Percentiles rank a stretch among this genome's conserved stretches.
Evolutionary conservation across 148 eudicot genomes (phyloP).

Genomic region (Chenopodium formosanum): DNA sequence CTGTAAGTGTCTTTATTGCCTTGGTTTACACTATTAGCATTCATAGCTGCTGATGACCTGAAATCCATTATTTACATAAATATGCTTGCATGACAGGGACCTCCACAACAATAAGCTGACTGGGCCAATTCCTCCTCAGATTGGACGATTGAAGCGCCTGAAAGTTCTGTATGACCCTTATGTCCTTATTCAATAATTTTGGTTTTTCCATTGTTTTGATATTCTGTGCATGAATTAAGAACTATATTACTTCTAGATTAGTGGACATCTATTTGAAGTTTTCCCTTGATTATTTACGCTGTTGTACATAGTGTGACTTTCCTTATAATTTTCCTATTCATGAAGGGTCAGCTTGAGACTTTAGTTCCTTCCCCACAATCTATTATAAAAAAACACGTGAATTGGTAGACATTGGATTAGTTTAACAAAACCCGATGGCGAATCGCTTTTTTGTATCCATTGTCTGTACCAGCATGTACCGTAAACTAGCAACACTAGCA

Average conservation of each 20-base stretch:
- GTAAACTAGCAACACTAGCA: background rate
- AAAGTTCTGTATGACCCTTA: constrained; percentile 35
- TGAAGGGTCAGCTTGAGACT: background rate
- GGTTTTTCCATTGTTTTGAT: background rate
- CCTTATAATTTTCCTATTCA: background rate
- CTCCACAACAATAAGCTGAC: constrained; percentile 94
- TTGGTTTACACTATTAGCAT: constrained; percentile 3
- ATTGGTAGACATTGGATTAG: background rate
- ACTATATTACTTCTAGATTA: background rate
- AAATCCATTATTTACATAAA: constrained; percentile 4
- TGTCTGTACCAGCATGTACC: background rate
- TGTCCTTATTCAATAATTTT: constrained; percentile 1
- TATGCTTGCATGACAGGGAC: constrained; percentile 52
- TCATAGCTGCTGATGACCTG: background rate
- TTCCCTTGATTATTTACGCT: background rate
- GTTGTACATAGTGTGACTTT: background rate
- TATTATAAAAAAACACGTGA: background rate
- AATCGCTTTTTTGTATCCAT: background rate
- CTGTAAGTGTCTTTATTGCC: constrained; percentile 53
- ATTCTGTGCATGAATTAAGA: background rate
- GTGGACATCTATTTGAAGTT: background rate
- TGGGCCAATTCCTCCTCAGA: constrained; percentile 96
- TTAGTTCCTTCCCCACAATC: background rate
- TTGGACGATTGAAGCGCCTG: constrained; percentile 59
- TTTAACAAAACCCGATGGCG: background rate